Conservation (phyloP, 139 green algal species). For the Chlorella sp. region DNA sequence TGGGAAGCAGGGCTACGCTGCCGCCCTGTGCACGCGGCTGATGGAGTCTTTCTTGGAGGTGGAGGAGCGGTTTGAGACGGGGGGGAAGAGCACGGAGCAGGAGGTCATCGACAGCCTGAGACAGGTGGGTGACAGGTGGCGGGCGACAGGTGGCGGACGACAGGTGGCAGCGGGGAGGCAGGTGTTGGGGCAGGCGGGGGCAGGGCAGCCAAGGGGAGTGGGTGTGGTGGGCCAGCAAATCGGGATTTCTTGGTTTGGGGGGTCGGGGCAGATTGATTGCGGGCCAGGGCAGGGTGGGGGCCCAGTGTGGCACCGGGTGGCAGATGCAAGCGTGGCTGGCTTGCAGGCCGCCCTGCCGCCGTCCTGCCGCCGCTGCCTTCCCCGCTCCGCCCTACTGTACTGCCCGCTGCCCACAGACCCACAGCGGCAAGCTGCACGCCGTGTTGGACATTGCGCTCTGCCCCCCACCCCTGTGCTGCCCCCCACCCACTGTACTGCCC, state of each 20-base stretch:
- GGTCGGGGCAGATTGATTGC: too few species aligned
- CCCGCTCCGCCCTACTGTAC: too few species aligned
- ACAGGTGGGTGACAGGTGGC: conserved; percentile 48
- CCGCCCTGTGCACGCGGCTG: conserved; percentile 65
- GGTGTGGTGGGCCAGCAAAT: background rate
- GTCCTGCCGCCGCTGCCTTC: too few species aligned
- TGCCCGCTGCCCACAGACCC: conserved; percentile 39
- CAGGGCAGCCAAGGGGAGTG: background rate
- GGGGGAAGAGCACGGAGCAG: conserved; percentile 76
- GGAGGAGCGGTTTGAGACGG: conserved; percentile 53
- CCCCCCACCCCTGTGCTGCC: conserved; percentile 39
- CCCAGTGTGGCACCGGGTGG: too few species aligned
- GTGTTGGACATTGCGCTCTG: conserved; percentile 88
- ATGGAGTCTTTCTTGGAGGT: conserved; percentile 83
- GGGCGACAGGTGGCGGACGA: background rate
- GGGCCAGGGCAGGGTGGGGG: too few species aligned
- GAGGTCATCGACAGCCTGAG: conserved; percentile 90
- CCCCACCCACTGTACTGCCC: too few species aligned
- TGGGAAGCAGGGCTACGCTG: conserved; percentile 70
- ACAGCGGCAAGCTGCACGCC: conserved; percentile 62
- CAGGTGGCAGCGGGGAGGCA: background rate
- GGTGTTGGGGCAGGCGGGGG: background rate
- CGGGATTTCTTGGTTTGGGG: too few species aligned
- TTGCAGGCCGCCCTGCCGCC: too few species aligned
- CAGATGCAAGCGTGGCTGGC: too few species aligned